Conservation (phyloP, 306 rosid species). For the Begonia fuchsioides region DNA sequence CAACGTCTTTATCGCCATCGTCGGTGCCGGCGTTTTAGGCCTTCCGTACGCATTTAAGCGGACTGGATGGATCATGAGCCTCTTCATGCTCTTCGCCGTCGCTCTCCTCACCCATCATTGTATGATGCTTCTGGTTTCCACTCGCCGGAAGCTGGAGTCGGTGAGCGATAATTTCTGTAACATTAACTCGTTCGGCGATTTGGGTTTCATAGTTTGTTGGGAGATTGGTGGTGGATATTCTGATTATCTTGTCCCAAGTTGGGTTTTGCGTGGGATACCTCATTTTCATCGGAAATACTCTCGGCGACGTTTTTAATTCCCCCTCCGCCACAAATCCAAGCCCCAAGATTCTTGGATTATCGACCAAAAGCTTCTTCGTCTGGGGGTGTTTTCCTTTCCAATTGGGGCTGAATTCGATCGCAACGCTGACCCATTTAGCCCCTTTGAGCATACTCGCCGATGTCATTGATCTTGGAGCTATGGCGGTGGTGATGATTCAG, state of each 20-base stretch:
- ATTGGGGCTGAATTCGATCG: slow-evolving; percentile 27
- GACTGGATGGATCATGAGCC: slow-evolving; percentile 32
- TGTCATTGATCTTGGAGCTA: slow-evolving; percentile 36
- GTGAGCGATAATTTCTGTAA: slow-evolving; percentile 7
- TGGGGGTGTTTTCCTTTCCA: slow-evolving; percentile 36
- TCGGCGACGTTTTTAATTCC: slow-evolving; percentile 19
- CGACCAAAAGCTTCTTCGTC: slow-evolving; percentile 29
- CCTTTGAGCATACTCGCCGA: slow-evolving; percentile 37
- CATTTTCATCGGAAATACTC: slow-evolving; percentile 34
- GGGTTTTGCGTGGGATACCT: slow-evolving; percentile 43
- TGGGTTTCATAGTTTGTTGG: slow-evolving; percentile 34
- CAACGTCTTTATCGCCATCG: slow-evolving; percentile 42
- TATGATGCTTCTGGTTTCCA: slow-evolving; percentile 40
- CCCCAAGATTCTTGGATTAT: slow-evolving; percentile 14
- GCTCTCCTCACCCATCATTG: slow-evolving; percentile 30
- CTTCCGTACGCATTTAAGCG: slow-evolving; percentile 44
- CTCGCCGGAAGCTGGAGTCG: slow-evolving; percentile 39
- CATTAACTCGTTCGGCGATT: slow-evolving; percentile 37
- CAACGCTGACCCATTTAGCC: slow-evolving; percentile 27
- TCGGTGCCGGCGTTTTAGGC: slow-evolving; percentile 47
- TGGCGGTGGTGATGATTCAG: slow-evolving; percentile 26
- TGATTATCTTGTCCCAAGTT: slow-evolving; percentile 31
- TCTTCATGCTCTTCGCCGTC: slow-evolving; percentile 26
- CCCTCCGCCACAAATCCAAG: slow-evolving; percentile 5
- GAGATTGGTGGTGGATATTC: slow-evolving; percentile 21